Evolutionary conservation across 1,284 basidiomycete species (phyloP), one percentile per base, ranked within the genome.

Genomic region (Puccinia hordei): DNA sequence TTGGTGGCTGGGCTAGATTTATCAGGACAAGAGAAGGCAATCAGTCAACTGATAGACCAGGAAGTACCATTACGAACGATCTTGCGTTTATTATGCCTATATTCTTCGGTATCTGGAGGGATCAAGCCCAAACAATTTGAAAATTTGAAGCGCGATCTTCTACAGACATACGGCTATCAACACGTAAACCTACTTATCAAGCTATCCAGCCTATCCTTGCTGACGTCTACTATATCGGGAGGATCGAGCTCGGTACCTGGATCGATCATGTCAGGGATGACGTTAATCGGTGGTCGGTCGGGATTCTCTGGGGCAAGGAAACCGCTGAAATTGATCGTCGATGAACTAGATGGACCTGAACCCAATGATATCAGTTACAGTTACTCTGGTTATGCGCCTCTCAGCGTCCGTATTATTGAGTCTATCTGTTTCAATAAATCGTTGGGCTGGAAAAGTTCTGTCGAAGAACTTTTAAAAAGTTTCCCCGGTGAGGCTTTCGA

Each of bases 351-450:
- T 83, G 89, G 90, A 82, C 84, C 86, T 0, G 83, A 85, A 22
- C 95, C 96, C 83, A 92, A 92, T 84, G 97, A 99, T 86, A 92
- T 98, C 84, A 91, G 93, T 81, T 99, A 93, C 86, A 93, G 93
- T 53, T 99, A 98, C 87, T 97, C 94, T 0, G 97, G 97, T 12
- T 99, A 95, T 86, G 95, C 97, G 1, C 97, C 97, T 15, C 90
- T 98, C 82, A 94, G 92, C 83, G 87, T 98, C 9, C 90, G 97
- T 15, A 89, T 99, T 1, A 92, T 98, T 80, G 82, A 49, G 33
- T 55, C 69, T 12, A 44, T 59, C 46, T 66, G 41, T 74, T 75
- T 82, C 85, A 61, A 88, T 86, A 74, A 90, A 90, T 86, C 89
- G 91, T 9, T 83, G 35, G 96, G 96, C 0, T 99, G 96, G 95